A percentile compares a stretch with the other conserved stretches of the same genome.
Conservation (phyloP, 495 filamentous ascomycete genomes). For the Penicillium pulvis region DNA sequence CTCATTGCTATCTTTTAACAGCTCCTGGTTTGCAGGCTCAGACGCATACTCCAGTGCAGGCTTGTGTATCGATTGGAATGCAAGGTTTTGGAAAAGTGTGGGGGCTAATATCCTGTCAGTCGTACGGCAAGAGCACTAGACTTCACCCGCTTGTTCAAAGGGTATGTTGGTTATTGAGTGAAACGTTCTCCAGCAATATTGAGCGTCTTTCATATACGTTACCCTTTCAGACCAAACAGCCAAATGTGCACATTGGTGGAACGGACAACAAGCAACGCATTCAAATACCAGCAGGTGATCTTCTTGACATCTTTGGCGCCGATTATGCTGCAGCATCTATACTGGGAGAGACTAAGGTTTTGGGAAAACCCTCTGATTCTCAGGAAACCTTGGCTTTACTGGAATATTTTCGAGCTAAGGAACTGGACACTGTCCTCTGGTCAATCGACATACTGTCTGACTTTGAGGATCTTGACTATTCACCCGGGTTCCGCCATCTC, state of each 20-base stretch:
- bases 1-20: slow-evolving; percentile 76
- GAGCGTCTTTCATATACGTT: slow-evolving; percentile 83
- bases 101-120: slow-evolving; percentile 84
- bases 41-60: slow-evolving; percentile 71
- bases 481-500: slow-evolving; percentile 72
- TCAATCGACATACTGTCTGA: slow-evolving; percentile 72
- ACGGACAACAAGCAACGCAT: neutral
- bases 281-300: slow-evolving; percentile 16
- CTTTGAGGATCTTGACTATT: slow-evolving; percentile 78
- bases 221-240: slow-evolving; percentile 54
- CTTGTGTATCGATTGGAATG: slow-evolving; percentile 90
- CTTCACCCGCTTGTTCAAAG: slow-evolving; percentile 84
- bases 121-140: slow-evolving; percentile 73
- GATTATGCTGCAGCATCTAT: slow-evolving; percentile 83
- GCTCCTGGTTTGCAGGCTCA: slow-evolving; percentile 79
- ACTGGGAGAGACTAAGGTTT: slow-evolving; percentile 77
- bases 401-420: slow-evolving; percentile 75
- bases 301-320: slow-evolving; percentile 44
- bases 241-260: neutral
- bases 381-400: slow-evolving; percentile 80
- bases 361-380: slow-evolving; percentile 71
- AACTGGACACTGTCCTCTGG: slow-evolving; percentile 68
- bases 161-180: slow-evolving; percentile 79
- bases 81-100: slow-evolving; percentile 82
- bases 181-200: slow-evolving; percentile 79